Conservation (phyloP, 2,329 filamentous ascomycete species). For the Ceratocystis destructans region DNA sequence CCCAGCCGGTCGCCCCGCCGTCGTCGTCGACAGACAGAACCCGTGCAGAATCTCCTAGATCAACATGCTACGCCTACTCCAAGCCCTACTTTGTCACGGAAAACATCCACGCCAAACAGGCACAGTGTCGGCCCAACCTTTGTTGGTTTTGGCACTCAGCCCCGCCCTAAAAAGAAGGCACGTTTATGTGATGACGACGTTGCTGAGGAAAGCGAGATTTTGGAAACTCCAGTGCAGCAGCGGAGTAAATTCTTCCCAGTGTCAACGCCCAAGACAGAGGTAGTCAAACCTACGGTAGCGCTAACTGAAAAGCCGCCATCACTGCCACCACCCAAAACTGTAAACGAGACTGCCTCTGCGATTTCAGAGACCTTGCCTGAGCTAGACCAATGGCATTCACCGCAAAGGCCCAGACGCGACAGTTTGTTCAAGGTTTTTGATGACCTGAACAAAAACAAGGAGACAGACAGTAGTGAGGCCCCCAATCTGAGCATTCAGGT, state of each 20-base stretch:
- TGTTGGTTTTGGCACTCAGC: constrained; percentile 10
- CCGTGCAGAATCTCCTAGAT: constrained; percentile 33
- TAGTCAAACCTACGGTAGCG: background rate
- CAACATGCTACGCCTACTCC: constrained; percentile 17
- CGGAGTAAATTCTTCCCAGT: constrained; percentile 43
- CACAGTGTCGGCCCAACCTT: constrained; percentile 22
- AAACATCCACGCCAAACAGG: constrained; percentile 18
- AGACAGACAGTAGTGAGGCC: background rate
- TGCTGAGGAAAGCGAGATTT: constrained; percentile 24
- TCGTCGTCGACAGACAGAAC: constrained; percentile 42
- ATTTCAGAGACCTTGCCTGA: constrained; percentile 39
- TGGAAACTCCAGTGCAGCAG: constrained; percentile 24
- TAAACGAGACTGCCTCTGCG: constrained; percentile 32
- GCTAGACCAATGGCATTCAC: constrained; percentile 34
- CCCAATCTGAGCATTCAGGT: background rate
- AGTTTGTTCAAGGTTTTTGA: constrained; percentile 33
- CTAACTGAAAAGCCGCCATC: background rate
- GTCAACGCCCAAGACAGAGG: constrained; percentile 21
- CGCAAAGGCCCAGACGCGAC: constrained; percentile 26
- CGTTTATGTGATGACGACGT: constrained; percentile 35
- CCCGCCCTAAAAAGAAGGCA: constrained; percentile 42
- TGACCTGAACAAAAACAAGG: constrained; percentile 23
- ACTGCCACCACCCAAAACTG: background rate
- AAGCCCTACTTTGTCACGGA: constrained; percentile 12
- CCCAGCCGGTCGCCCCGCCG: constrained; percentile 24